Evolutionary conservation across 2,329 filamentous ascomycete species (phyloP).

Genomic region (Claviceps africana): DNA sequence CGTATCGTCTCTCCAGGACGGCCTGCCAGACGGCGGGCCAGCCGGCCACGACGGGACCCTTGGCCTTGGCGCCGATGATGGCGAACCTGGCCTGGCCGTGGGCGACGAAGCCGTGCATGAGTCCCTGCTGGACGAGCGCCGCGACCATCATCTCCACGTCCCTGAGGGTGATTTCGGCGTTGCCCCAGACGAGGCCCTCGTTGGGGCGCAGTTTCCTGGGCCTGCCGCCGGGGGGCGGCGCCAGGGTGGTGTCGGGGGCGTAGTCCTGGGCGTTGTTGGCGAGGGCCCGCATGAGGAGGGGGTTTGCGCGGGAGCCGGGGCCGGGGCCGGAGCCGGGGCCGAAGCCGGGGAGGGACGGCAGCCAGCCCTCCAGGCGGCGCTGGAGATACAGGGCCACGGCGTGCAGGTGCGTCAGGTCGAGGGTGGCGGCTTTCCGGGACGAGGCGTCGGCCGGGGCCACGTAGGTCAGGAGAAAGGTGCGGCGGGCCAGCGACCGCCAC

Average conservation of each 20-base stretch:
- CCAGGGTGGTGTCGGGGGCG: constrained; percentile 27
- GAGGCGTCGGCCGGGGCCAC: constrained; percentile 44
- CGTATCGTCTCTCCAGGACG: constrained; percentile 44
- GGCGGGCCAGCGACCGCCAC: constrained; percentile 70
- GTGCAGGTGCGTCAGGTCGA: constrained; percentile 58
- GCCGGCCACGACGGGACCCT: constrained; percentile 50
- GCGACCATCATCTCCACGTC: constrained; percentile 69
- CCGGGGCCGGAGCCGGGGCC: background rate
- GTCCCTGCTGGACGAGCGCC: constrained; percentile 63
- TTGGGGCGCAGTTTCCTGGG: constrained; percentile 36
- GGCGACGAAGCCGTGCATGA: constrained; percentile 73
- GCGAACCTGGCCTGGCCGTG: constrained; percentile 66
- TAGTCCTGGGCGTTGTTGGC: constrained; percentile 28
- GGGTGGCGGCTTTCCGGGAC: constrained; percentile 53
- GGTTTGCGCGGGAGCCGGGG: constrained; percentile 28
- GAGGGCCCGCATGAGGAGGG: constrained; percentile 37
- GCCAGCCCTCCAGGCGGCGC: constrained; percentile 44
- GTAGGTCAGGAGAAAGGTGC: constrained; percentile 65
- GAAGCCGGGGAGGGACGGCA: constrained; percentile 23
- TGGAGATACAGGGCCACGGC: constrained; percentile 52
- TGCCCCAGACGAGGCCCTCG: constrained; percentile 50
- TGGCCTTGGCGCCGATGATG: constrained; percentile 61
- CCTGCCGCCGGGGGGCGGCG: constrained; percentile 30
- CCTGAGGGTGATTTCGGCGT: constrained; percentile 40
- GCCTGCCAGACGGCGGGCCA: constrained; percentile 65